Evolutionary conservation across 2,329 filamentous ascomycete species (phyloP), one percentile per base, ranked within the genome.

Genomic region (Diplocarpon mali): DNA sequence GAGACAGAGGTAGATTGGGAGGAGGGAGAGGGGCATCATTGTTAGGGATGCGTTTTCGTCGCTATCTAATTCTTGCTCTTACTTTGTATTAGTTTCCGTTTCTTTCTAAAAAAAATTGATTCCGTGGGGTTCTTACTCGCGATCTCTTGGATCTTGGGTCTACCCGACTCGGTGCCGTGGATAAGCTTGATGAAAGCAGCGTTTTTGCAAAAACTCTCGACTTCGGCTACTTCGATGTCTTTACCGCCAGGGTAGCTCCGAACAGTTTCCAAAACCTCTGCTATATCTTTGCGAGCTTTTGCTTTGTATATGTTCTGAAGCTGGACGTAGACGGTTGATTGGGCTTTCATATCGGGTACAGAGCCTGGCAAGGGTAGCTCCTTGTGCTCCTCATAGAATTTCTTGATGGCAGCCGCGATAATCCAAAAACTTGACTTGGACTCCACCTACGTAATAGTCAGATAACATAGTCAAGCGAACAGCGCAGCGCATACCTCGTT

Each of bases 311-410:
- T 78, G 56, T 85, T 90, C 62, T 96, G 92, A 11, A 98, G 73
- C 57, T 80, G 73, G 53, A 98, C 83, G 67, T 98, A 98, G 50
- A 93, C 83, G 45, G 73, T 78, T 3, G 89, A 95, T 60, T 90
- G 78, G 2, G 92, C 88, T 68, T 98, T 98, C 92, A 98, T 98
- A 63, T 98, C 92, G 1, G 93, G 92, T 1, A 98, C 70, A 2
- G 83, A 80, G 11, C 92, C 93, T 0, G 89, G 83, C 0, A 98
- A 70, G 13, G 92, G 92, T 5, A 98, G 72, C 24, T 81, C 73
- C 7, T 72, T 67, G 60, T 95, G 78, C 44, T 77, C 77, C 9
- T 74, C 64, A 62, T 90, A 81, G 63, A 98, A 98, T 15, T 73
- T 60, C 48, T 79, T 79, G 44, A 96, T 72, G 0, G 90, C 89